Evolutionary conservation across 306 rosid genomes (phyloP), one percentile per base, ranked within the genome.

Genomic region (Cyclanthera cordifolia): DNA sequence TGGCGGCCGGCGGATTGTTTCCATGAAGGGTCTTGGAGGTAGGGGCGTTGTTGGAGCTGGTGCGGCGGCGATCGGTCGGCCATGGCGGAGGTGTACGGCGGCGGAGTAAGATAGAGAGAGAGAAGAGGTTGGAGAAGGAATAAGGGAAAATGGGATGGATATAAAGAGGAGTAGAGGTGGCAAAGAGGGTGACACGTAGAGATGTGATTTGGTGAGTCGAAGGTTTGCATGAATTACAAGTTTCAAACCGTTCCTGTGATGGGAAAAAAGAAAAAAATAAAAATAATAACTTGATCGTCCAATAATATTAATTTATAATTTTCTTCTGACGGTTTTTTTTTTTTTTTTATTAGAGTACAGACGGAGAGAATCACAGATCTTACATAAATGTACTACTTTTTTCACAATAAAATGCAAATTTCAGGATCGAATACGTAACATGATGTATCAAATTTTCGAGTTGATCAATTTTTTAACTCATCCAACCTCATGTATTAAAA

Each of bases 221-320:
- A 71, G 78, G 59, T 72, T 80, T 91, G 90, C 87, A 88, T 91
- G 96, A 69, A 70, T 72, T 83, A 86, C 96, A 87, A 60, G 91
- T 86, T 85, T 91, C 90, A 80, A 2, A 4, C 3, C 32, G 39
- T 65, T 21, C 58, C 19, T 46, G 61, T 63, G 39, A 8, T 34
- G 43, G 43, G 1, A 46, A 13, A 14, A 3, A n/a, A n/a, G n/a
- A n/a, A n/a, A n/a, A n/a, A n/a, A n/a, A n/a, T n/a, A n/a, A n/a
- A n/a, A n/a, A n/a, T n/a, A n/a, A n/a, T n/a, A n/a, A n/a, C n/a
- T n/a, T n/a, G n/a, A n/a, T n/a, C n/a, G n/a, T n/a, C n/a, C n/a
- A n/a, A n/a, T n/a, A n/a, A n/a, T n/a, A n/a, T n/a, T n/a, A n/a
- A n/a, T n/a, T n/a, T n/a, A n/a, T n/a, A n/a, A n/a, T n/a, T n/a